phyloP scores from a whole-genome alignment of 495 filamentous ascomycete species.

The Penicillium subrubescens region DNA sequence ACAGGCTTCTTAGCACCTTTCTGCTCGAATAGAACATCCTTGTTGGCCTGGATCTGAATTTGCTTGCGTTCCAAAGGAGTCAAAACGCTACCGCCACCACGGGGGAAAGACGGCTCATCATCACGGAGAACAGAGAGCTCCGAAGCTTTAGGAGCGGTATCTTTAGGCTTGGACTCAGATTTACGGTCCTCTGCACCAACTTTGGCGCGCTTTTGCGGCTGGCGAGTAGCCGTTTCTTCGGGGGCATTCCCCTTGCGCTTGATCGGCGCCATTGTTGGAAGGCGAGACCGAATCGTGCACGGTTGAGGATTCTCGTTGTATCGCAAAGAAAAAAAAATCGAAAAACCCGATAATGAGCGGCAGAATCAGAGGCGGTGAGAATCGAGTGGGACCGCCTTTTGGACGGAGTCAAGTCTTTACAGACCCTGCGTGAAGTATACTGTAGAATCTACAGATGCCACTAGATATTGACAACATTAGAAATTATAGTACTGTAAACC shows the following conservation, averaged over 20 bases:
- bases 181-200: conserved; percentile 46
- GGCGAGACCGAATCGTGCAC: conserved; percentile 34
- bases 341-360: conserved; percentile 35
- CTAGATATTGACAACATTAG: no score
- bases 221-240: conserved; percentile 40
- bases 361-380: conserved; percentile 28
- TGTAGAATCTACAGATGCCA: background rate
- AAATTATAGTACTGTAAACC: no score
- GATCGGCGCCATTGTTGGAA: conserved; percentile 50
- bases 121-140: conserved; percentile 60
- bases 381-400: conserved; percentile 8
- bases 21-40: conserved; percentile 92
- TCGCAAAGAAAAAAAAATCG: conserved; percentile 40
- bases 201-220: conserved; percentile 49
- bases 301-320: conserved; percentile 32
- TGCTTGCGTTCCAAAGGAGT: conserved; percentile 95
- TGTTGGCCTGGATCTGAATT: conserved; percentile 89
- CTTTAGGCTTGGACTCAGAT: conserved; percentile 34
- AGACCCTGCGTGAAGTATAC: background rate
- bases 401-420: background rate
- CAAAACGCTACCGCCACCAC: conserved; percentile 87
- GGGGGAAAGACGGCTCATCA: conserved; percentile 87
- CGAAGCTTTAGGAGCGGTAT: conserved; percentile 41
- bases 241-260: conserved; percentile 54
- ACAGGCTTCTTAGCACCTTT: conserved; percentile 55